phyloP scores from a whole-genome alignment of 768 basidiomycete genomes.

The Boletus subcaerulescens region DNA sequence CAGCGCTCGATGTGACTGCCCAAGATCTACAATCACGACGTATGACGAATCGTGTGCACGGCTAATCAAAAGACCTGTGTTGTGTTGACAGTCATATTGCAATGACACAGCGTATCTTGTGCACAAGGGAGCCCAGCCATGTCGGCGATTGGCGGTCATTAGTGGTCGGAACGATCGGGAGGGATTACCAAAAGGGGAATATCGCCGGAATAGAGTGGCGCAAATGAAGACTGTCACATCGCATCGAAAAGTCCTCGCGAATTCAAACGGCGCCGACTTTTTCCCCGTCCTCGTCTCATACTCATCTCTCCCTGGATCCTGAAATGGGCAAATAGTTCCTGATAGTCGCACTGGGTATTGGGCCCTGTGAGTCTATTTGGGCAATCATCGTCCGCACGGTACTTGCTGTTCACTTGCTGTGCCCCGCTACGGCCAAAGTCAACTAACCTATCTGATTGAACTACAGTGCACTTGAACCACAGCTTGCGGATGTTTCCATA shows the following conservation, averaged over 20 bases:
- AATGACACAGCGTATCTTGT: background rate
- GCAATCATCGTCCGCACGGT: background rate
- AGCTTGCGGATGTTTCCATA: constrained; percentile 11
- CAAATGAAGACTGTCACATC: too few relatives aligned
- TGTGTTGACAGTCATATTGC: too few relatives aligned
- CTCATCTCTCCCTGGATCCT: too few relatives aligned
- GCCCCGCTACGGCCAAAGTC: background rate
- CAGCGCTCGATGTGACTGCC: constrained; percentile 1
- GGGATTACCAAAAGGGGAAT: too few relatives aligned
- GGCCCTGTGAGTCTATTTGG: background rate
- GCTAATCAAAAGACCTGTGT: background rate
- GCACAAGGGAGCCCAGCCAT: too few relatives aligned
- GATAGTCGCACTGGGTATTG: background rate
- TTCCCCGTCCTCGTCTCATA: too few relatives aligned
- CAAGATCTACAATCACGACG: constrained; percentile 1
- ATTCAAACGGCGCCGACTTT: too few relatives aligned
- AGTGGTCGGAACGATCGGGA: too few relatives aligned
- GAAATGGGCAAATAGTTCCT: too few relatives aligned
- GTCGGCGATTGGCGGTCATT: background rate
- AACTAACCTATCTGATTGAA: background rate
- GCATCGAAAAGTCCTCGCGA: too few relatives aligned
- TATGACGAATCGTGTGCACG: constrained; percentile 1
- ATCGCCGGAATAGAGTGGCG: too few relatives aligned
- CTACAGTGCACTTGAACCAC: background rate
- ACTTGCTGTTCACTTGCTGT: constrained; percentile 19